These are phyloP conservation scores for Entonaema liquescens DNA, from an alignment of 495 filamentous ascomycete species.

Conservation along the genomic window DNA sequence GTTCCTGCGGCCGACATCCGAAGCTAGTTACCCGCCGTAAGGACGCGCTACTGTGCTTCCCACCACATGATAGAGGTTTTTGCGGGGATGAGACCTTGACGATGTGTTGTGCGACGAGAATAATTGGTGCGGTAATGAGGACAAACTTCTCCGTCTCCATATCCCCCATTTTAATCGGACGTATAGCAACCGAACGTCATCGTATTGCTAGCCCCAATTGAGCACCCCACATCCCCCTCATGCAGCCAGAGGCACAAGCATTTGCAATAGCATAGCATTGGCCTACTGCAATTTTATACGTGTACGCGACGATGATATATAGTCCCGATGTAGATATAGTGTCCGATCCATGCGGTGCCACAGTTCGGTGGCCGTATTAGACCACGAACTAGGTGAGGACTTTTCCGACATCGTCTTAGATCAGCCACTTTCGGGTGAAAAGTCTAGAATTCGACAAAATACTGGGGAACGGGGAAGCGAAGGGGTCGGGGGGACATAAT, in stretches of 20 bases:
- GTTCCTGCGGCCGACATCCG: slow-evolving; percentile 31
- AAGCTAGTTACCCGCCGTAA: slow-evolving; percentile 26
- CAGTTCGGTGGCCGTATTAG: slow-evolving; percentile 33
- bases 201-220: slow-evolving; percentile 29
- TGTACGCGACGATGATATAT: slow-evolving; percentile 22
- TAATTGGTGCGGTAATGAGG: slow-evolving; percentile 40
- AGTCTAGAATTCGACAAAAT: slow-evolving; percentile 30
- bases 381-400: slow-evolving; percentile 19
- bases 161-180: slow-evolving; percentile 40
- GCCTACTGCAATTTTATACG: slow-evolving; percentile 26
- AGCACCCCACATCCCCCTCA: slow-evolving; percentile 39
- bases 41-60: slow-evolving; percentile 30
- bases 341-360: slow-evolving; percentile 29
- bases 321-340: slow-evolving; percentile 29
- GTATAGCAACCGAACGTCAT: slow-evolving; percentile 41
- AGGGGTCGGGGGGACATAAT: slow-evolving; percentile 30
- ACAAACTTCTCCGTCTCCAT: slow-evolving; percentile 21
- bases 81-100: slow-evolving; percentile 31
- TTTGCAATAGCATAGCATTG: slow-evolving; percentile 3
- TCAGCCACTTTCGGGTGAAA: slow-evolving; percentile 26
- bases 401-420: slow-evolving; percentile 38
- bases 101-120: slow-evolving; percentile 21
- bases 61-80: slow-evolving; percentile 30
- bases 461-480: slow-evolving; percentile 14
- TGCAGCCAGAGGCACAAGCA: slow-evolving; percentile 15